These are phyloP conservation scores for Pichia paraexigua DNA, from an alignment of 805 yeast genomes.

Conservation along the genomic window DNA sequence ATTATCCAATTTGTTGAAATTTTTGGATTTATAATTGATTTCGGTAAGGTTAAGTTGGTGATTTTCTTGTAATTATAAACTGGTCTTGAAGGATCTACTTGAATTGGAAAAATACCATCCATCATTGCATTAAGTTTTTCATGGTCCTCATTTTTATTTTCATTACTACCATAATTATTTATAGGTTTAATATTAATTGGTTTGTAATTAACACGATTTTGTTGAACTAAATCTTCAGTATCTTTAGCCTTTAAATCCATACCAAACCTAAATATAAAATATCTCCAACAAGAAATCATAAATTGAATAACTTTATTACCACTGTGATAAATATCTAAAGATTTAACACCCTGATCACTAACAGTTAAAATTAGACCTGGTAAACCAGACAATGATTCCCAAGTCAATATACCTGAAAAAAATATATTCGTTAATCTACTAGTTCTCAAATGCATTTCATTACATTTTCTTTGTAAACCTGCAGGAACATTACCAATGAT, in stretches of 20 bases:
- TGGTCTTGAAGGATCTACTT: slow-evolving; percentile 7
- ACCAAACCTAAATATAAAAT: slow-evolving; percentile 76
- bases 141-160: slow-evolving; percentile 1
- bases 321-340: slow-evolving; percentile 49
- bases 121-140: slow-evolving; percentile 6
- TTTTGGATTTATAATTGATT: slow-evolving; percentile 18
- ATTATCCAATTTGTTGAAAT: slow-evolving; percentile 62
- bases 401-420: slow-evolving; percentile 67
- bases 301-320: slow-evolving; percentile 37
- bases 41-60: slow-evolving; percentile 20
- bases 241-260: slow-evolving; percentile 35
- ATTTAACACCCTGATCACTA: slow-evolving; percentile 65
- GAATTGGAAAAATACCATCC: slow-evolving; percentile 21
- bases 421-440: slow-evolving; percentile 59
- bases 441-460: slow-evolving; percentile 50
- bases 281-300: slow-evolving; percentile 74
- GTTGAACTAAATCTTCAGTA: slow-evolving; percentile 4
- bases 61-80: slow-evolving; percentile 12
- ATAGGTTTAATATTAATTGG: slow-evolving; percentile 16
- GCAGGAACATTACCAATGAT: slow-evolving; percentile 78
- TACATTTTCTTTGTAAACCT: slow-evolving; percentile 73
- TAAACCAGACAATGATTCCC: slow-evolving; percentile 83
- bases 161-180: background rate
- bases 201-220: slow-evolving; percentile 13
- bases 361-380: slow-evolving; percentile 84